These are phyloP conservation scores for Lagenidium sp. DNA, from an alignment of 352 stramenopile genomes.

Conservation along the genomic window DNA sequence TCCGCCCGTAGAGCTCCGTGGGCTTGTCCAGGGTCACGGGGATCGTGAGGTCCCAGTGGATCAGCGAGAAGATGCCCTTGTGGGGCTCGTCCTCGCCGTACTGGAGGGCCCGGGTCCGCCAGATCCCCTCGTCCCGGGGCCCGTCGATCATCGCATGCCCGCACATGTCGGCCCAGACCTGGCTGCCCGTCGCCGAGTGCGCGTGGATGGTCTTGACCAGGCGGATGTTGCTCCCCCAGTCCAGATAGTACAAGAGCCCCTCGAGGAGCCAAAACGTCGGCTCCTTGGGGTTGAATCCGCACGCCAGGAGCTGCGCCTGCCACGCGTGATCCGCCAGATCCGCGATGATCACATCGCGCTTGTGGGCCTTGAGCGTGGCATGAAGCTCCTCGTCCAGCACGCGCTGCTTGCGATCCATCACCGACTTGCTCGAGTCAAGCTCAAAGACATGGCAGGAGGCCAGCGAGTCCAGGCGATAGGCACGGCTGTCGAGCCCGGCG, in stretches of 20 bases:
- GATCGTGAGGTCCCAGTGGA: constrained; percentile 35
- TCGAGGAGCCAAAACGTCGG: constrained; percentile 53
- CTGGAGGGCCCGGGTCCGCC: constrained; percentile 20
- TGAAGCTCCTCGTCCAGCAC: constrained; percentile 18
- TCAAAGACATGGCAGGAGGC: constrained; percentile 32
- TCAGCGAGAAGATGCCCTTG: constrained; percentile 28
- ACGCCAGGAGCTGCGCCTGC: constrained; percentile 21
- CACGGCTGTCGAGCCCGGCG: constrained; percentile 35
- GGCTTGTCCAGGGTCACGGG: constrained; percentile 13
- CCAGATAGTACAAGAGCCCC: constrained; percentile 39
- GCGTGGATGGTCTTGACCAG: constrained; percentile 43
- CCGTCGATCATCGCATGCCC: constrained; percentile 10
- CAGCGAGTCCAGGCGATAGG: constrained; percentile 34
- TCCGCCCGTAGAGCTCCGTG: constrained; percentile 26
- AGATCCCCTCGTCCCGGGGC: constrained; percentile 3
- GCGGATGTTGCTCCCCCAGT: constrained; percentile 22
- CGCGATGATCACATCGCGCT: constrained; percentile 30
- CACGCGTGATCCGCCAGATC: constrained; percentile 45
- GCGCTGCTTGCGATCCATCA: constrained; percentile 33
- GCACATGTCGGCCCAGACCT: constrained; percentile 39
- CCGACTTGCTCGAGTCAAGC: constrained; percentile 28
- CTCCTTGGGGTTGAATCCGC: constrained; percentile 28
- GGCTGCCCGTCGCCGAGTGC: constrained; percentile 29
- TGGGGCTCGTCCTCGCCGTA: constrained; percentile 38
- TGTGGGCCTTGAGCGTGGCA: constrained; percentile 19